Base-by-base conservation (phyloP, 139 green algal species). In the Micractinium sp. region DNA sequence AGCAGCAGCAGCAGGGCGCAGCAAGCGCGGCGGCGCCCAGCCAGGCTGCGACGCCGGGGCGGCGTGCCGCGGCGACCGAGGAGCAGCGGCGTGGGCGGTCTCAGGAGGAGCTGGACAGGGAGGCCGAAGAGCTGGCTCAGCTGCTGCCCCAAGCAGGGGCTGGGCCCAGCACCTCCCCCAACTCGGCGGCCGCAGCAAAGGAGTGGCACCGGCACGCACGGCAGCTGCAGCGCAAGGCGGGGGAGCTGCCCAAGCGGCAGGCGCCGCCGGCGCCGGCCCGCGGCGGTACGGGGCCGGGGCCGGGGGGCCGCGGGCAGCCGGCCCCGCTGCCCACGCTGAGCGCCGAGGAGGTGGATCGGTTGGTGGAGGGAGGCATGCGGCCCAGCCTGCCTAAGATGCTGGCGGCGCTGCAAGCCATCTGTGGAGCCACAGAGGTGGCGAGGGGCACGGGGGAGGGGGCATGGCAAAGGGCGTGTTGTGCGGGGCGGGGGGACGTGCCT, bases 81-180 rank as follows among this genome's bases (percentile, higher is more conserved):
- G 35, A 82, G 38, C 38, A 56, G 76, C 38, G 27, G 76, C 76
- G 76, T 29, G 33, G 53, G 81, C 47, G 67, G 81, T 9, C 16
- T 29, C 79, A 85, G 47, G 47, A 67, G 29, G 31, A 60, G 36
- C 23, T 74, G 18, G 81, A 86, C 39, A 25, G 29, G 15, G 81
- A 86, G 7, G 81, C 81, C 0, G 56, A 16, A 29, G 36, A 86
- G 60, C 33, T 86, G 15, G 81, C 81, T 0, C 81, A 29, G 56
- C 81, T 86, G 81, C 81, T 86, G 81, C 56, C 81, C 31, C 81
- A 86, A 33, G 74, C 14, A 60, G 76, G 25, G 73, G 18, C 41
- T 53, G 39, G 29, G 63, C 63, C 63, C 63, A 16, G 14, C 63
- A 71, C 22, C 79, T 38, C 79, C 14, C 16, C 12, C 61, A 33